Evolutionary conservation across 129 eudicot genomes (phyloP).

Genomic region (Arctium minus): DNA sequence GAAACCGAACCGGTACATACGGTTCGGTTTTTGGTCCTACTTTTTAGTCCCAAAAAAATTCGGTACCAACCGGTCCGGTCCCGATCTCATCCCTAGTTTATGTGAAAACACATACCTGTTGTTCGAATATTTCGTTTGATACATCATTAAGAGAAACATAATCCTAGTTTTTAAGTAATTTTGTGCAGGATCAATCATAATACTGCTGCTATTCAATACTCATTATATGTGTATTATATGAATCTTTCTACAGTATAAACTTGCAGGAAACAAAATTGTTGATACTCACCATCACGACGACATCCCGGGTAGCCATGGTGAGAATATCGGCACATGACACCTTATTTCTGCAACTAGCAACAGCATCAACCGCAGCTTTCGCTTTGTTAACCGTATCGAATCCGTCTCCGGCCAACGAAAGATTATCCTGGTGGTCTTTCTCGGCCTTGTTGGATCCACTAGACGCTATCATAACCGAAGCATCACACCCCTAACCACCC

Average conservation of each 20-base stretch:
- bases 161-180: neutral
- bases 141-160: neutral
- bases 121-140: neutral
- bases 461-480: conserved; percentile 65
- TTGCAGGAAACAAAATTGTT: neutral
- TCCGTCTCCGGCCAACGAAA: conserved; percentile 85
- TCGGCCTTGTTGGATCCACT: conserved; percentile 56
- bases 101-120: neutral
- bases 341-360: conserved; percentile 54
- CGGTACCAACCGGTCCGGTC: no score
- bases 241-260: neutral
- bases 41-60: no score
- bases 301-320: conserved; percentile 90
- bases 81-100: no score
- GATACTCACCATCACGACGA: conserved; percentile 42
- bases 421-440: conserved; percentile 70
- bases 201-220: neutral
- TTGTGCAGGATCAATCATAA: neutral
- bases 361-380: conserved; percentile 71
- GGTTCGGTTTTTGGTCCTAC: no score
- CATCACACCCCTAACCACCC: conserved; percentile 68
- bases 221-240: neutral
- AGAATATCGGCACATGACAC: conserved; percentile 95
- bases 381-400: conserved; percentile 78
- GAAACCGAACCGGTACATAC: no score